Evolutionary conservation across 768 basidiomycete species (phyloP), one percentile per base, ranked within the genome.

Genomic region (Suillus occidentalis): DNA sequence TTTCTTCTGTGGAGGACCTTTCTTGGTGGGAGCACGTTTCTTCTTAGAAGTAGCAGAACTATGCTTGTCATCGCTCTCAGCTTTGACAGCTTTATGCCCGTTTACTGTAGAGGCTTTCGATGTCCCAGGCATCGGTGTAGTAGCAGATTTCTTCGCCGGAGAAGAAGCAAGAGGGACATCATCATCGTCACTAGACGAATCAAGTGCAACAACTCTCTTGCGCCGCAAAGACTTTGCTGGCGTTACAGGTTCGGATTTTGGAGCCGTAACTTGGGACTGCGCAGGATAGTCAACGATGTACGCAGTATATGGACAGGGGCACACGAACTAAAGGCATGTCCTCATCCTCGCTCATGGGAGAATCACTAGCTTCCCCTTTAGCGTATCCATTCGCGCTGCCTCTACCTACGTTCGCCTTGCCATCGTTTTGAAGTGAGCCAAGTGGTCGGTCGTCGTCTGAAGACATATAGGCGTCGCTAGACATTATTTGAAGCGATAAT

Each of bases 111-210:
- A 79, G 34, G 80, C 76, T 60, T 76, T 72, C 37, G 79, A 73
- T 43, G 78, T 79, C 42, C 83, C 81, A 25, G 79, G 77, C 76
- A 78, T 81, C 43, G 78, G 71, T n/a, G 78, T 74, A 5, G 78
- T 73, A 53, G 78, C 75, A 50, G 82, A 75, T 63, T 77, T 78
- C 76, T 91, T 92, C 5, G 79, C 81, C 22, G 89, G 90, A 45
- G 91, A 90, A 34, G 90, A 89, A 58, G 90, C 87, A 45, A 91
- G 83, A 42, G 58, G 61, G 89, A 90, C 20, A 79, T 92, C 89
- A 6, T 73, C 76, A 55, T 91, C 90, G 66, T 87, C 89, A 36
- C 87, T 89, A 60, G 87, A 84, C 64, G 72, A 81, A 18, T 84
- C 84, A 25, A 80, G 80, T 65, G 82, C 82, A 34, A 78, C 73